Evolutionary conservation across 2,329 filamentous ascomycete species (phyloP).

Genomic region (Xylariaceae sp.): DNA sequence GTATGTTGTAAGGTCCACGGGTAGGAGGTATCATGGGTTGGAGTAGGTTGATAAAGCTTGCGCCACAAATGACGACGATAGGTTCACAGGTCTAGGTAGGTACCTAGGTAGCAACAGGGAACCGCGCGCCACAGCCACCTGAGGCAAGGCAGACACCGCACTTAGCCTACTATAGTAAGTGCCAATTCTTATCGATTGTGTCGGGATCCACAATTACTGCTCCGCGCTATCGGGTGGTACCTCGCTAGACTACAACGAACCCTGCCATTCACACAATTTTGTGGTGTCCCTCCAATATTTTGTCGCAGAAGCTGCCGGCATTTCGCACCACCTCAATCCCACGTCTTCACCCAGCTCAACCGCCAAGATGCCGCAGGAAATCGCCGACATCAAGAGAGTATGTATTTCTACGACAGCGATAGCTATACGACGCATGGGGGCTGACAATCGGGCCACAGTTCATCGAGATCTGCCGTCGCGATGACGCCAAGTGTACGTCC

Average conservation of each 20-base stretch:
- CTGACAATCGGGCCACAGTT: conserved; percentile 60
- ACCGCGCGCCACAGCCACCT: too few relatives aligned
- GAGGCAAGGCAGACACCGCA: too few relatives aligned
- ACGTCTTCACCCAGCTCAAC: conserved; percentile 36
- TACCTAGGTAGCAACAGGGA: too few relatives aligned
- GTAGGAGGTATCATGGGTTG: too few relatives aligned
- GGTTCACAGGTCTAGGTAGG: too few relatives aligned
- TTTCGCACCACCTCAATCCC: conserved; percentile 13
- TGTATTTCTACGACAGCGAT: conserved; percentile 3
- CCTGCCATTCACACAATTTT: conserved; percentile 31
- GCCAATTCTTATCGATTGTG: too few relatives aligned
- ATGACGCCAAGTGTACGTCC: conserved; percentile 97
- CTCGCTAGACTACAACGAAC: conserved; percentile 18
- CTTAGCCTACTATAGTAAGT: too few relatives aligned
- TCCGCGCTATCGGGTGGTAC: neutral
- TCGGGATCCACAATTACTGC: too few relatives aligned
- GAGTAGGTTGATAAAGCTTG: neutral
- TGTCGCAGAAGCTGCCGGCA: conserved; percentile 12
- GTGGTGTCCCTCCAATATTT: conserved; percentile 23
- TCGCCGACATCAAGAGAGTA: conserved; percentile 94
- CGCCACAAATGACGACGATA: conserved; percentile 19
- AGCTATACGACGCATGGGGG: neutral
- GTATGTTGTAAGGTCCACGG: too few relatives aligned
- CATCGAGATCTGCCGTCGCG: conserved; percentile 99
- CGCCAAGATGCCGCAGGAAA: conserved; percentile 95